A percentile compares a stretch with the other conserved stretches of the same genome.
Conservation (phyloP, 495 filamentous ascomycete species). For the Neurospora hispaniola region DNA sequence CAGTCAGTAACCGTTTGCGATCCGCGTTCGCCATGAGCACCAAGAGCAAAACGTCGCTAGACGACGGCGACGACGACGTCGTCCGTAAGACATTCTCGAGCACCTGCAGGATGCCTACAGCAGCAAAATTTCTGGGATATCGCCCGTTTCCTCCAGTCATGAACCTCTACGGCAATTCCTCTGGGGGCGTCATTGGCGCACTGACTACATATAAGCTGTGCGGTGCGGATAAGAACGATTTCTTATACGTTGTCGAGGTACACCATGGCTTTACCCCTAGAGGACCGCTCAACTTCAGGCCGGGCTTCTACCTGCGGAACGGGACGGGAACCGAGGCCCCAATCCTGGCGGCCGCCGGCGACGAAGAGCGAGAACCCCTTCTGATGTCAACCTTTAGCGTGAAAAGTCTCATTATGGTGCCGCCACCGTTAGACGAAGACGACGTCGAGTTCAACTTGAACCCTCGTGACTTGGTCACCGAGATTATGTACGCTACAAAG, state of each 20-base stretch:
- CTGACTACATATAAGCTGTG: constrained; percentile 5
- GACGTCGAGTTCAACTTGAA: neutral
- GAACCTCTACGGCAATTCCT: constrained; percentile 8
- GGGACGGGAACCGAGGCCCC: constrained; percentile 1
- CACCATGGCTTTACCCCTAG: constrained; percentile 1
- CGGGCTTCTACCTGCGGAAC: constrained; percentile 7
- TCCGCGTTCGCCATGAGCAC: neutral
- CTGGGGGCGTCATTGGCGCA: neutral
- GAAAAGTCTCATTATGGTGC: constrained; percentile 1
- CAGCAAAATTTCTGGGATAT: neutral
- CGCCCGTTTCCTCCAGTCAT: constrained; percentile 7
- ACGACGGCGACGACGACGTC: neutral
- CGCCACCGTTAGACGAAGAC: neutral
- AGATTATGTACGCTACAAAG: neutral
- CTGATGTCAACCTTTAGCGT: neutral
- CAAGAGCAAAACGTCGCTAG: neutral
- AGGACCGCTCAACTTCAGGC: constrained; percentile 3
- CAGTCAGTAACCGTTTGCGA: neutral
- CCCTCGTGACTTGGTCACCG: constrained; percentile 3
- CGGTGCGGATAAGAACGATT: constrained; percentile 1
- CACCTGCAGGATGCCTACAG: neutral
- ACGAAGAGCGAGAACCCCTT: neutral
- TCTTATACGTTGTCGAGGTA: constrained; percentile 4
- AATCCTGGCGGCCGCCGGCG: constrained; percentile 5
- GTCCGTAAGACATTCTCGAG: neutral